These are phyloP conservation scores for grape (Vitis vinifera) DNA, from an alignment of 164 flowering plant species.

Conservation along the genomic window ASM3070453v1 NC_081818.1:1487001-1487500, in stretches of 20 bases:
- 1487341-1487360: conserved; percentile 81
- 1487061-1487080: conserved; percentile 9
- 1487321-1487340: conserved; percentile 23
- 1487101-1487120: conserved; percentile 4
- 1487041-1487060: conserved; percentile 17
- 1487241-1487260: not conserved
- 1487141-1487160: conserved; percentile 20
- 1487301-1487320: not conserved
- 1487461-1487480: not conserved
- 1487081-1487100: conserved; percentile 8
- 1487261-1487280: not conserved
- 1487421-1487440: conserved; percentile 44
- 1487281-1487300: not conserved
- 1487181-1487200: conserved; percentile 32
- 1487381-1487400: conserved; percentile 89
- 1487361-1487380: conserved; percentile 98
- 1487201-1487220: conserved; percentile 33
- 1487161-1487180: not conserved
- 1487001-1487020: not conserved
- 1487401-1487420: conserved; percentile 74
- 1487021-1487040: conserved; percentile 1
- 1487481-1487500: not conserved
- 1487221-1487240: conserved; percentile 22
- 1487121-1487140: conserved; percentile 25
- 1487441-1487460: conserved; percentile 63